Percentiles rank a stretch among this genome's conserved stretches.
Evolutionary conservation across 257 asterid genomes (phyloP).

Genomic region (Mitragyna speciosa): DNA sequence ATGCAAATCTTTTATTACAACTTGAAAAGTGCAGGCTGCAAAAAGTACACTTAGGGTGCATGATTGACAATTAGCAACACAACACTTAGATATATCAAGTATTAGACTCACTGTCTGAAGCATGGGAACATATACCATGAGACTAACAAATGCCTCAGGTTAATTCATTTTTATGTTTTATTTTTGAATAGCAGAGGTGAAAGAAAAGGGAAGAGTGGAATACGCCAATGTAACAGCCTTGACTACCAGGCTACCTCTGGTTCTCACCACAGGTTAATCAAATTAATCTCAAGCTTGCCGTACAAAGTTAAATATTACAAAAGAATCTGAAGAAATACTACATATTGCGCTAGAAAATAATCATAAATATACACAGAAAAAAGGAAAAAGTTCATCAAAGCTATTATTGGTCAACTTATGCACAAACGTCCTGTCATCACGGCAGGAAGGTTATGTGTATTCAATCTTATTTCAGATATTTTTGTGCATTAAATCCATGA

Average conservation of each 20-base stretch:
- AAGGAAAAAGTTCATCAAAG: background rate
- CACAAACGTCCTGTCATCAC: background rate
- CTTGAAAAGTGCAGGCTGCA: background rate
- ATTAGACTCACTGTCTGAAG: background rate
- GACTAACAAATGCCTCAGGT: background rate
- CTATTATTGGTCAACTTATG: background rate
- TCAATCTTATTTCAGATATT: background rate
- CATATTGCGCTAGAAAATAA: background rate
- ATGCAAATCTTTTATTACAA: background rate
- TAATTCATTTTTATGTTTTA: too few relatives aligned
- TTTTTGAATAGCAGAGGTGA: too few relatives aligned
- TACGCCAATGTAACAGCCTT: too few relatives aligned
- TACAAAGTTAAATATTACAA: background rate
- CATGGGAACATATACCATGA: background rate
- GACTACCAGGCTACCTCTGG: background rate
- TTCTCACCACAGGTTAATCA: background rate
- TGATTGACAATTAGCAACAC: background rate
- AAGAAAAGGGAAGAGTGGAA: too few relatives aligned
- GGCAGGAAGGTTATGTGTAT: background rate
- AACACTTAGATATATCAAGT: background rate
- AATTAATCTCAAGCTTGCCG: background rate
- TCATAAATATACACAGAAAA: background rate
- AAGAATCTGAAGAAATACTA: background rate
- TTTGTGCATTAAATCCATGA: background rate
- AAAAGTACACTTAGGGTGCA: background rate